Evolutionary conservation across 495 filamentous ascomycete genomes (phyloP), one percentile per base, ranked within the genome.

Genomic region (Glarea lozoyensis): DNA sequence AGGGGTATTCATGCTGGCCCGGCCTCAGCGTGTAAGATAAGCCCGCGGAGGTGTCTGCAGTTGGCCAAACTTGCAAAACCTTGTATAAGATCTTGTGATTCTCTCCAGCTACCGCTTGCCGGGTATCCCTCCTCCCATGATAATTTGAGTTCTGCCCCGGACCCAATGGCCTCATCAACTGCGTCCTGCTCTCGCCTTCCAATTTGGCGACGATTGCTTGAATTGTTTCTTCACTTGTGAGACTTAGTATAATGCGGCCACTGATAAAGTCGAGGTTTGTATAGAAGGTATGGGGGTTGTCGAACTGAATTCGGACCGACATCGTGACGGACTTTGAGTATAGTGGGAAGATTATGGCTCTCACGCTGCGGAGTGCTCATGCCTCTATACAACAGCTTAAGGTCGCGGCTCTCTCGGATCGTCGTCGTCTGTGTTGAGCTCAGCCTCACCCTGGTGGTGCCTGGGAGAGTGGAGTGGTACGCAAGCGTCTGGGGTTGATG

Each of bases 141-240:
- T n/a, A 61, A 22, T 49, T 37, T 32, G 45, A 41, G 5, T 58
- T 48, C 5, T 44, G 42, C 12, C 32, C 40, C 43, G 43, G 19
- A 47, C 38, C 43, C 24, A 18, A 24, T 2, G 58, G 66, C 2
- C 60, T 42, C 37, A 54, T 66, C 50, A 62, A 66, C 48, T 58
- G 72, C 15, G 87, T 88, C 36, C 73, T 71, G 50, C 82, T 85
- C 60, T 93, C 88, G 41, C 89, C 92, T 59, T 98, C 90, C 25
- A 98, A 73, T 66, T 98, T 98, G 49, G 95, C 90, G 31, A 88
- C 73, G 40, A 98, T 83, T 10, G 77, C 76, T 20, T 81, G 74
- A 35, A 98, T 70, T 20, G 76, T 73, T 44, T 85, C 75, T 42
- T 79, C 75, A 19, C 73, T 77, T 9, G 58, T 59, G 5, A 88